Evolutionary conservation across 2,329 filamentous ascomycete genomes (phyloP).

Genomic region (Xylaria sp.): DNA sequence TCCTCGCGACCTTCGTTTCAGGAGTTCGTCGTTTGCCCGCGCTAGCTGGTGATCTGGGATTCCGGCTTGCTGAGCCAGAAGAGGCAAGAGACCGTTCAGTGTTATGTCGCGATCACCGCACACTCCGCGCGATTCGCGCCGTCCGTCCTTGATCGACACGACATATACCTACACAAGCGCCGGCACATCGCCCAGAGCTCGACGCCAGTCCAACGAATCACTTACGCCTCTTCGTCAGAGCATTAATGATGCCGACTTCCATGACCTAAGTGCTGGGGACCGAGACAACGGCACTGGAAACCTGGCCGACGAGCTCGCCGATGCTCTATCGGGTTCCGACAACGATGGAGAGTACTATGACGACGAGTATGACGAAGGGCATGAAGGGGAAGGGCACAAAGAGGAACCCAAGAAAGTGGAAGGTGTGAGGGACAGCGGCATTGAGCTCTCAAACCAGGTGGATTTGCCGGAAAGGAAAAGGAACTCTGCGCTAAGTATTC

Average conservation of each 20-base stretch:
- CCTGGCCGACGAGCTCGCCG: slow-evolving; percentile 74
- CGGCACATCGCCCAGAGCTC: slow-evolving; percentile 41
- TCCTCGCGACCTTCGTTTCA: not conserved
- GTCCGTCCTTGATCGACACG: slow-evolving; percentile 49
- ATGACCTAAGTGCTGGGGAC: slow-evolving; percentile 38
- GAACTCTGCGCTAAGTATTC: slow-evolving; percentile 41
- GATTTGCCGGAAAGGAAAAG: slow-evolving; percentile 30
- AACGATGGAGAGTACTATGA: slow-evolving; percentile 51
- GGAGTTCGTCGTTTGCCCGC: slow-evolving; percentile 1
- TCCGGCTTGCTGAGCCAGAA: not conserved
- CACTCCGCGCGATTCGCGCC: slow-evolving; percentile 55
- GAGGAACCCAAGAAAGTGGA: slow-evolving; percentile 27
- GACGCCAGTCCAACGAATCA: slow-evolving; percentile 49
- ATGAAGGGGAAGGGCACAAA: slow-evolving; percentile 23
- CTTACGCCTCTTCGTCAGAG: slow-evolving; percentile 45
- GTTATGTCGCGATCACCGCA: slow-evolving; percentile 45
- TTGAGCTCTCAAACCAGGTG: slow-evolving; percentile 37
- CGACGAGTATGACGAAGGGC: slow-evolving; percentile 30
- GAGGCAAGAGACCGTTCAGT: not conserved
- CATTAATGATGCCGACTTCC: slow-evolving; percentile 44
- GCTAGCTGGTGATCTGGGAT: not conserved
- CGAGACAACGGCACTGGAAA: slow-evolving; percentile 62
- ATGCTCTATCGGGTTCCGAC: slow-evolving; percentile 62
- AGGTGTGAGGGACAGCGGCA: slow-evolving; percentile 38
- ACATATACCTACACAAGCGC: slow-evolving; percentile 35